Evolutionary conservation across 192 early-diverging fungal genomes (phyloP), one percentile per base, ranked within the genome.

Genomic region (Dispira simplex): DNA sequence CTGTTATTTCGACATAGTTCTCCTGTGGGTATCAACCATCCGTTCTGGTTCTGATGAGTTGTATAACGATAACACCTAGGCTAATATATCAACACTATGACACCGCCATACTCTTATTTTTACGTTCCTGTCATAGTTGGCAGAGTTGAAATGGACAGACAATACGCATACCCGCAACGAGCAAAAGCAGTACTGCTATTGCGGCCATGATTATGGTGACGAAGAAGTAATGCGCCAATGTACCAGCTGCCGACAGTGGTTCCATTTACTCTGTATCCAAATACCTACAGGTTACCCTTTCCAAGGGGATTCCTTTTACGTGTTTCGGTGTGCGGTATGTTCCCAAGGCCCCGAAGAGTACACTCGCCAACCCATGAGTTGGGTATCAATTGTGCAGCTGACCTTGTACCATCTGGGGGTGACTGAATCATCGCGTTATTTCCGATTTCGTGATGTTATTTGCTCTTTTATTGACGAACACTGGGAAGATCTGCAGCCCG

Each of bases 361-460:
- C 68, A 79, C 81, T 64, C 77, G 88, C n/a, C 71, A 78, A 10
- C 71, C 71, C 39, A 71, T 89, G 67, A 89, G 83, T 65, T 92
- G 90, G 83, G 80, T 75, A 9, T 63, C 76, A 43, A 77, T 89
- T 39, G 85, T 88, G 8, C 87, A 91, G 51, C 66, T 91, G 32
- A 80, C 84, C 0, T 68, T 93, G 44, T 90, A 86, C 71, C 83
- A 89, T 63, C 57, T 93, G n/a, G 79, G 83, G 56, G 68, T 71
- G 11, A 70, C 71, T 0, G 75, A 83, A 65, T 83, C 82, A 3
- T 82, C 81, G 51, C 75, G 80, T 62, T 91, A 81, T 65, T 85
- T 91, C 72, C 79, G 82, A 27, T 91, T 84, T 83, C 86, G 84
- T 58, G 87, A 88, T 52, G 86, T 87, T 46, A 84, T 93, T 13